A percentile compares a stretch with the other conserved stretches of the same genome.
Evolutionary conservation across 2,329 filamentous ascomycete species (phyloP).

Genomic region (Hypoxylon rubiginosum): DNA sequence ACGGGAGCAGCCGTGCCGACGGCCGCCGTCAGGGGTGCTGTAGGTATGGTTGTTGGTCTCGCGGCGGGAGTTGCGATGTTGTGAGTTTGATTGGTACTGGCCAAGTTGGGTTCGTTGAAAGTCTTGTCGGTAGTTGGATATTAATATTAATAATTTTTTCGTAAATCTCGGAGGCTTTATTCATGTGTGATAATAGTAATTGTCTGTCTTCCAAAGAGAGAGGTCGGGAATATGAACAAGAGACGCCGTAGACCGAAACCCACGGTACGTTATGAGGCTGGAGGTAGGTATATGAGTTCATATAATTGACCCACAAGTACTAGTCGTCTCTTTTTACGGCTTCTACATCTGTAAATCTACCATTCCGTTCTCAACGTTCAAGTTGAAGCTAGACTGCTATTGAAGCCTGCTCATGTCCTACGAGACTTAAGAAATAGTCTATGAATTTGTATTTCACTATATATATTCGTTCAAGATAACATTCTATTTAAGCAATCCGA

Average conservation of each 20-base stretch:
- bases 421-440: no score
- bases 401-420: no score
- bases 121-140: constrained; percentile 11
- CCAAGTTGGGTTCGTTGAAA: constrained; percentile 5
- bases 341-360: no score
- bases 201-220: background rate
- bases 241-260: no score
- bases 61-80: constrained; percentile 42
- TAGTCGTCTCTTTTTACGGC: no score
- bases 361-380: no score
- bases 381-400: no score
- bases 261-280: no score
- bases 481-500: background rate
- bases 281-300: no score
- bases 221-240: background rate
- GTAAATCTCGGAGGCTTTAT: background rate
- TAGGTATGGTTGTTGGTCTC: constrained; percentile 43
- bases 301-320: no score
- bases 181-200: background rate
- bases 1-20: constrained; percentile 42
- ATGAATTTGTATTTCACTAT: background rate
- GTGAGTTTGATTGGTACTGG: constrained; percentile 15
- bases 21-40: constrained; percentile 37
- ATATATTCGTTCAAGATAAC: background rate
- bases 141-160: constrained; percentile 12